Percentiles rank a stretch among this genome's conserved stretches.
phyloP scores from a whole-genome alignment of 352 stramenopile genomes.

The Detonula confervacea region DNA sequence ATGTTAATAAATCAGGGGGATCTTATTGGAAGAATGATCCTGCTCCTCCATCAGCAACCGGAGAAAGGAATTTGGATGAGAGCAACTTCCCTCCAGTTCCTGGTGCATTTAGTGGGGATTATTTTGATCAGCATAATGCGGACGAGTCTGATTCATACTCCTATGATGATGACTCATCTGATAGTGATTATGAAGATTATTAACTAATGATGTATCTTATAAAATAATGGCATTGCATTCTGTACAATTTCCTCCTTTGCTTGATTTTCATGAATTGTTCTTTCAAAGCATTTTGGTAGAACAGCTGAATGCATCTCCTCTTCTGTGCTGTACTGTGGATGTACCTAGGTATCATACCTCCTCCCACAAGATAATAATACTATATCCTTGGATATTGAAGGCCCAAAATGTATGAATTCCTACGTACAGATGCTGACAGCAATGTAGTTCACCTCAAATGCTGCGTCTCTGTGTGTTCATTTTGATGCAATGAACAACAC shows the following conservation, averaged over 20 bases:
- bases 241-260: background rate
- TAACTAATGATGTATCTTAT: conserved; percentile 10
- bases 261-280: background rate
- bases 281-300: conserved; percentile 2
- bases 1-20: conserved; percentile 39
- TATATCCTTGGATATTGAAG: background rate
- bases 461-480: background rate
- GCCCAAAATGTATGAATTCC: background rate
- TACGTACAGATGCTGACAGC: background rate
- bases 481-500: background rate
- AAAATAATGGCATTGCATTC: background rate
- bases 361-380: too few species aligned
- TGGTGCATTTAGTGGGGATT: conserved; percentile 17
- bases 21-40: background rate
- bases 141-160: conserved; percentile 37
- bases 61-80: conserved; percentile 16
- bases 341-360: too few species aligned
- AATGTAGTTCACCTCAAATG: too few species aligned
- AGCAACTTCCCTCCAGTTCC: conserved; percentile 23
- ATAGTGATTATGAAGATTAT: conserved; percentile 36
- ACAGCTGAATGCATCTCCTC: too few species aligned
- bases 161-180: conserved; percentile 47
- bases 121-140: conserved; percentile 12
- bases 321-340: too few species aligned
- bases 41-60: conserved; percentile 18